Conservation (phyloP, 1,139 yeast genomes). For the Suhomyces bokatorum region DNA sequence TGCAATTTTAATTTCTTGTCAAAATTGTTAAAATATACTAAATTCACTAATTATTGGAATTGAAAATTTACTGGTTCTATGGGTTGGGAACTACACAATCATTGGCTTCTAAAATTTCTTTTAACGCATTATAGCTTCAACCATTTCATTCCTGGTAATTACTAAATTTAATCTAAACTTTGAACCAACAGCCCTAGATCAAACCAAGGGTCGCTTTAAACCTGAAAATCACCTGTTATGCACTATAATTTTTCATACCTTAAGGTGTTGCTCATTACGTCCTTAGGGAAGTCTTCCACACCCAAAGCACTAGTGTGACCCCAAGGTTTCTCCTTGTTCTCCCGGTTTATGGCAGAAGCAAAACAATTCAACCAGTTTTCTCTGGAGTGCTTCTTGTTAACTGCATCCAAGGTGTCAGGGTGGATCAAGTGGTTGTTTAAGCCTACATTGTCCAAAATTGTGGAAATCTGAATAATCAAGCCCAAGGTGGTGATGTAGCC, state of each 20-base stretch:
- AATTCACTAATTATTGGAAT: no score
- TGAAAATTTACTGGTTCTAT: no score
- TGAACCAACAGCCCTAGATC: no score
- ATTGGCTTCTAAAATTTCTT: no score
- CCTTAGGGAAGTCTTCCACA: slow-evolving; percentile 29
- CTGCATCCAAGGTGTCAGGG: slow-evolving; percentile 30
- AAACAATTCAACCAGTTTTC: slow-evolving; percentile 39
- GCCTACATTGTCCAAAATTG: slow-evolving; percentile 42
- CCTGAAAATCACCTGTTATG: no score
- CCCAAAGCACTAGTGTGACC: slow-evolving; percentile 42
- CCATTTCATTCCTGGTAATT: no score
- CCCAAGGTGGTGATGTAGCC: slow-evolving; percentile 42
- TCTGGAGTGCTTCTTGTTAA: slow-evolving; percentile 30
- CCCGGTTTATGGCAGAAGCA: slow-evolving; percentile 38
- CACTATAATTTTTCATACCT: slow-evolving; percentile 22
- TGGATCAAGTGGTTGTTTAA: slow-evolving; percentile 33
- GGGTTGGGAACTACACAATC: no score
- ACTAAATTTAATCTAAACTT: no score
- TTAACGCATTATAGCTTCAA: no score
- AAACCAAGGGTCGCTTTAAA: no score
- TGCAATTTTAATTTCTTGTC: no score
- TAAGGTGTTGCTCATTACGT: slow-evolving; percentile 31
- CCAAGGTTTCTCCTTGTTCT: slow-evolving; percentile 35
- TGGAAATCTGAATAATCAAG: slow-evolving; percentile 36
- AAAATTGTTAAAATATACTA: no score